Conservation (phyloP, 2,329 filamentous ascomycete species). For the Bipolaris oryzae region DNA sequence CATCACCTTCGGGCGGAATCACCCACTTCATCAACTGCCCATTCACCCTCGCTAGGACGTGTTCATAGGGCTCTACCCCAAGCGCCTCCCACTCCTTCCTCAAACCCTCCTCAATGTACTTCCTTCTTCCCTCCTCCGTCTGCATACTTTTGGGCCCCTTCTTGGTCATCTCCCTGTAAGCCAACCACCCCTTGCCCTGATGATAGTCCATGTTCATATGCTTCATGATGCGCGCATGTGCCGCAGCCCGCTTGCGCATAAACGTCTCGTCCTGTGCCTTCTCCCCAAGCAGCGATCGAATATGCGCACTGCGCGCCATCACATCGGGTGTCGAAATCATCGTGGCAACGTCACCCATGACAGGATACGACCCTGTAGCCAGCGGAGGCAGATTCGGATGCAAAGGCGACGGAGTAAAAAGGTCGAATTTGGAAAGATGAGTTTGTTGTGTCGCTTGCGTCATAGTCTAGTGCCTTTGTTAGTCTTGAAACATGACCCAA, state of each 20-base stretch:
- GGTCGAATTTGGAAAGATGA: conserved; percentile 38
- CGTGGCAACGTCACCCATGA: conserved; percentile 27
- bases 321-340: conserved; percentile 38
- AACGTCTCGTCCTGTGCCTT: conserved; percentile 3
- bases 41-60: conserved; percentile 17
- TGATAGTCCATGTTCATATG: conserved; percentile 21
- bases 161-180: background rate
- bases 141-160: conserved; percentile 24
- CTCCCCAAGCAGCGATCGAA: conserved; percentile 21
- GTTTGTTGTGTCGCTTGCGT: conserved; percentile 29
- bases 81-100: conserved; percentile 22
- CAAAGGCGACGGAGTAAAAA: conserved; percentile 40
- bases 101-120: conserved; percentile 26
- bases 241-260: conserved; percentile 21
- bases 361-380: conserved; percentile 21
- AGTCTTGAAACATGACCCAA: no score
- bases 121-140: conserved; percentile 21
- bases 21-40: background rate
- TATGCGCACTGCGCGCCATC: conserved; percentile 24
- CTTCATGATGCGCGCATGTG: conserved; percentile 28
- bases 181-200: background rate
- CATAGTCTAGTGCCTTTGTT: no score
- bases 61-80: background rate
- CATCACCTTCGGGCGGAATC: background rate
- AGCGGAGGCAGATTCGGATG: conserved; percentile 35